Percentiles rank a stretch among this genome's conserved stretches.
phyloP scores from a whole-genome alignment of 2,329 filamentous ascomycete species.

The Exutisphaerella laricina region DNA sequence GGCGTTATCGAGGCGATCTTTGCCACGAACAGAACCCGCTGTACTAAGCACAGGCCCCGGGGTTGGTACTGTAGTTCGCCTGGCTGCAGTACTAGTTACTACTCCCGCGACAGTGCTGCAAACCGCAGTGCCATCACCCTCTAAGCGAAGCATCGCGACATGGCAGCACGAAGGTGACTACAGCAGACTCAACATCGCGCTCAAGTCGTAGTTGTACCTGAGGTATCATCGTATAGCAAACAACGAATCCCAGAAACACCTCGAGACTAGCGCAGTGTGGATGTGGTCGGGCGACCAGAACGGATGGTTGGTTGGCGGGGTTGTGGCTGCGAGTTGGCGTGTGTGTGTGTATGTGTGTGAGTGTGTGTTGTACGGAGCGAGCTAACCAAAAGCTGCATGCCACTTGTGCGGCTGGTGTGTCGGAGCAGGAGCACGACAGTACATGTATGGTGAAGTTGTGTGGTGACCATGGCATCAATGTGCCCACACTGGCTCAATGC shows the following conservation, averaged over 20 bases:
- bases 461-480: constrained; percentile 4
- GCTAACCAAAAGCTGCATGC: neutral
- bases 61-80: no score
- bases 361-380: neutral
- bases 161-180: neutral
- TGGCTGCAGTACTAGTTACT: neutral
- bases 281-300: neutral
- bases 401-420: neutral
- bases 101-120: neutral
- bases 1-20: no score
- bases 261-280: neutral
- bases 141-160: neutral
- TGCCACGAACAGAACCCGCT: no score
- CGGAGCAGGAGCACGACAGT: neutral
- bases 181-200: neutral
- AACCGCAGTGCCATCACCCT: no score
- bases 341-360: neutral
- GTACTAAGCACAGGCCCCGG: no score
- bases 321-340: neutral
- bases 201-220: constrained; percentile 1
- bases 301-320: neutral
- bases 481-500: neutral
- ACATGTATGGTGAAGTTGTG: neutral
- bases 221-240: neutral
- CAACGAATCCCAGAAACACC: neutral